Percentiles rank a stretch among this genome's conserved stretches.
Evolutionary conservation across 1,284 basidiomycete genomes (phyloP).

Genomic region (Malassezia japonica): DNA sequence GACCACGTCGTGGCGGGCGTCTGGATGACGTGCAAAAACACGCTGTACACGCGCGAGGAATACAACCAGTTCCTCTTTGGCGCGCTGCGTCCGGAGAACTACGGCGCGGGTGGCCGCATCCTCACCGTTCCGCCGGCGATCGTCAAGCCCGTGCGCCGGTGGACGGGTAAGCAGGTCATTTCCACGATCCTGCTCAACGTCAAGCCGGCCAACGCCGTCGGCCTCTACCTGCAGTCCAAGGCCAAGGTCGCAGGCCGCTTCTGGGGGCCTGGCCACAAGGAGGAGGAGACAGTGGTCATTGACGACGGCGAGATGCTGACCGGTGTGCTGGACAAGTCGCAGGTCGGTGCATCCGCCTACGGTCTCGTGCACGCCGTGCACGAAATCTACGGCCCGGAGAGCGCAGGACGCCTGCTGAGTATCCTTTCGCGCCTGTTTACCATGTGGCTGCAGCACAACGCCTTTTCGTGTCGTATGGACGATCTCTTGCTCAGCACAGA

Average conservation of each 20-base stretch:
- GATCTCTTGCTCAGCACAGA: slow-evolving; percentile 79
- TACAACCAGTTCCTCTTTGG: slow-evolving; percentile 96
- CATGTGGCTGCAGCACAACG: slow-evolving; percentile 90
- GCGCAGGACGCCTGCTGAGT: slow-evolving; percentile 82
- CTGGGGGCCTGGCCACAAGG: slow-evolving; percentile 58
- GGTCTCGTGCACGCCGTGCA: slow-evolving; percentile 97
- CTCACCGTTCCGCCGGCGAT: slow-evolving; percentile 80
- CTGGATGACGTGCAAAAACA: slow-evolving; percentile 95
- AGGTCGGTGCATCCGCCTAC: slow-evolving; percentile 90
- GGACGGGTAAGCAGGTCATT: slow-evolving; percentile 98
- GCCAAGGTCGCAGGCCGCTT: slow-evolving; percentile 71
- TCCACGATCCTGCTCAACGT: slow-evolving; percentile 59
- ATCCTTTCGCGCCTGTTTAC: slow-evolving; percentile 89
- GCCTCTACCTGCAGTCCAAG: slow-evolving; percentile 75
- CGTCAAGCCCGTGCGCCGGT: slow-evolving; percentile 77
- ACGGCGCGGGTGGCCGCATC: slow-evolving; percentile 61
- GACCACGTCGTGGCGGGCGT: slow-evolving; percentile 98
- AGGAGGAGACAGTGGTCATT: slow-evolving; percentile 79
- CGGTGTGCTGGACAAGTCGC: slow-evolving; percentile 91
- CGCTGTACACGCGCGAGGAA: slow-evolving; percentile 88
- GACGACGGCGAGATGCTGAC: slow-evolving; percentile 84
- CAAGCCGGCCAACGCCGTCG: slow-evolving; percentile 68
- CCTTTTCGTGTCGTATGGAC: slow-evolving; percentile 98
- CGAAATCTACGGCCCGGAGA: slow-evolving; percentile 86
- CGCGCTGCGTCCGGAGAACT: slow-evolving; percentile 77